Conservation (phyloP, 768 basidiomycete species). For the Russula sp. region DNA sequence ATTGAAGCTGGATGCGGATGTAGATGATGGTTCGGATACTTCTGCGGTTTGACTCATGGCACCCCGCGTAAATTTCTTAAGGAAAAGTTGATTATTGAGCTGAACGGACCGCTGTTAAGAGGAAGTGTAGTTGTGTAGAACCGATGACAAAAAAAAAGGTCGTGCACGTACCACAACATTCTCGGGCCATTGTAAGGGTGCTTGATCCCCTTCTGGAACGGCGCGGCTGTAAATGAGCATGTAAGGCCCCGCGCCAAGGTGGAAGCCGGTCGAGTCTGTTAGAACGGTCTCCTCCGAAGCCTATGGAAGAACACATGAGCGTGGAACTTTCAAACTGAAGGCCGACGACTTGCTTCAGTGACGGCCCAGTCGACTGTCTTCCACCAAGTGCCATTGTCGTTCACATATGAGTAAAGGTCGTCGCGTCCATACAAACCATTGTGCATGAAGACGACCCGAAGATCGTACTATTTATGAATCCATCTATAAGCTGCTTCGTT, state of each 20-base stretch:
- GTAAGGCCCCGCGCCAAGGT: constrained; percentile 72
- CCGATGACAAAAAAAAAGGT: background rate
- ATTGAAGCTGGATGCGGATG: constrained; percentile 15
- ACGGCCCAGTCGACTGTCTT: constrained; percentile 67
- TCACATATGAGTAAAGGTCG: constrained; percentile 72
- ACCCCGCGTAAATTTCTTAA: constrained; percentile 16
- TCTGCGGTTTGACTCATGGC: background rate
- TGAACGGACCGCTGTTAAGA: constrained; percentile 30
- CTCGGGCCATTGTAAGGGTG: constrained; percentile 28
- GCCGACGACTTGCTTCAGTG: constrained; percentile 41
- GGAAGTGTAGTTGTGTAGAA: background rate
- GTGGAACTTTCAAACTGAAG: background rate
- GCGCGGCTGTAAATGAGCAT: constrained; percentile 59
- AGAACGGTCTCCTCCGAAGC: constrained; percentile 64
- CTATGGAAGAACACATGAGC: constrained; percentile 31
- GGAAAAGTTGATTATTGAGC: constrained; percentile 32
- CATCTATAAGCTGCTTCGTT: background rate
- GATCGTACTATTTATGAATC: constrained; percentile 57
- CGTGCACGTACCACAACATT: constrained; percentile 25
- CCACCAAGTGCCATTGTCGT: constrained; percentile 68
- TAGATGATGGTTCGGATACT: constrained; percentile 18
- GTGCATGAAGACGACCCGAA: constrained; percentile 70
- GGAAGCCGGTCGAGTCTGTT: constrained; percentile 61
- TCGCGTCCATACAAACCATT: constrained; percentile 72
- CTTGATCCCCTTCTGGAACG: constrained; percentile 24